Conservation (phyloP, 1,284 basidiomycete species). For the Moesziomyces globuligerus region DNA sequence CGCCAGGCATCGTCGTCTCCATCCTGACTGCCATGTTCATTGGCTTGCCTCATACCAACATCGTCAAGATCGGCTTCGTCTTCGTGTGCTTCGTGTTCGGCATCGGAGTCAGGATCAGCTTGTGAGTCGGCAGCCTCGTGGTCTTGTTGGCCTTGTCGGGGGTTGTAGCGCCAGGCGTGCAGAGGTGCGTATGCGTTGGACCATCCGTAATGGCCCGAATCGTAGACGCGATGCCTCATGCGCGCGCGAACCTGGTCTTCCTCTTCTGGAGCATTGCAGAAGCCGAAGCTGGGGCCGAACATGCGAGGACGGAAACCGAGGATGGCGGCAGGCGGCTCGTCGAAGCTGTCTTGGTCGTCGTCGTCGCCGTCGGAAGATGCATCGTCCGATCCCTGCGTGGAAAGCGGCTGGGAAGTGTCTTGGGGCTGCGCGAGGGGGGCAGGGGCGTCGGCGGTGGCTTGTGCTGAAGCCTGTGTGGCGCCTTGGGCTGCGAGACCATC, state of each 20-base stretch:
- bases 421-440: slow-evolving; percentile 7
- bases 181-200: slow-evolving; percentile 40
- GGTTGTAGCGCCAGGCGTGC: slow-evolving; percentile 30
- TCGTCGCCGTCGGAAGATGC: slow-evolving; percentile 13
- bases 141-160: neutral
- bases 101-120: neutral
- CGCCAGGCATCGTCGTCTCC: slow-evolving; percentile 34
- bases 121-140: slow-evolving; percentile 3
- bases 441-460: too few relatives aligned
- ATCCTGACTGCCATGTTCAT: slow-evolving; percentile 9
- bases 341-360: slow-evolving; percentile 26
- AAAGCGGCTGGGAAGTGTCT: slow-evolving; percentile 12
- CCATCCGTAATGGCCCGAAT: slow-evolving; percentile 40
- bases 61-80: slow-evolving; percentile 10
- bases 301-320: slow-evolving; percentile 24
- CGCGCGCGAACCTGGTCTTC: slow-evolving; percentile 37
- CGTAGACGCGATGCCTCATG: slow-evolving; percentile 44
- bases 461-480: slow-evolving; percentile 9
- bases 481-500: slow-evolving; percentile 17
- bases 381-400: slow-evolving; percentile 5
- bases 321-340: slow-evolving; percentile 33
- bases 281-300: slow-evolving; percentile 45
- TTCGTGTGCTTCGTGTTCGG: slow-evolving; percentile 8
- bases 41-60: slow-evolving; percentile 10
- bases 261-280: slow-evolving; percentile 34